Conservation (phyloP, 345 rosid species). For the Eucalyptus sp. region DNA sequence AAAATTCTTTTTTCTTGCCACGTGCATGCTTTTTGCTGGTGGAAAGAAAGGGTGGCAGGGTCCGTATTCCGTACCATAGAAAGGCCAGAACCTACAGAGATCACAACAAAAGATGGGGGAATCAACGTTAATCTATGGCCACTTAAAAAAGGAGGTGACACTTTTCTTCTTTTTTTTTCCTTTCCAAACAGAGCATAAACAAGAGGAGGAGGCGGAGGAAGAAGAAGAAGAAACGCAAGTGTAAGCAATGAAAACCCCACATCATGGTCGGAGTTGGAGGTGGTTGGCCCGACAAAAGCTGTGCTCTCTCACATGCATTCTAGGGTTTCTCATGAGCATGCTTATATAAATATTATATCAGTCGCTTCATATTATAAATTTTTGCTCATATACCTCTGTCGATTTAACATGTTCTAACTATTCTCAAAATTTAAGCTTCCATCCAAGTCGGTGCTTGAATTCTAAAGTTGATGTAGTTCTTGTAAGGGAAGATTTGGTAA, state of each 20-base stretch:
- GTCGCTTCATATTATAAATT: neutral
- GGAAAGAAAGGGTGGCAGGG: neutral
- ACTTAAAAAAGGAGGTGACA: neutral
- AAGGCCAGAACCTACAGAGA: neutral
- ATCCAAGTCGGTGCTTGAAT: neutral
- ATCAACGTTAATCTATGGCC: neutral
- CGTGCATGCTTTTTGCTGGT: neutral
- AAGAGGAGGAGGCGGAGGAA: neutral
- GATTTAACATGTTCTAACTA: neutral
- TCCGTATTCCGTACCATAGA: neutral
- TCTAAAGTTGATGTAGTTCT: neutral
- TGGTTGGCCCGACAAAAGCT: constrained; percentile 1
- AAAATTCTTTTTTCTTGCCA: neutral
- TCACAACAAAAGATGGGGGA: neutral
- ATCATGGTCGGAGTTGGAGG: neutral
- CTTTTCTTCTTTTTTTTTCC: neutral
- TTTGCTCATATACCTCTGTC: neutral
- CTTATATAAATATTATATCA: neutral
- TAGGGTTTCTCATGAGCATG: neutral
- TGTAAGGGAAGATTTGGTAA: neutral
- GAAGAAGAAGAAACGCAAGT: neutral
- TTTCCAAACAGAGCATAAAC: neutral
- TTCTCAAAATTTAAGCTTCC: neutral
- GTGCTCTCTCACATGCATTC: neutral
- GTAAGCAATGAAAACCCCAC: neutral